Conservation (phyloP, 139 green algal genomes). For the Coelastrella sp. region DNA sequence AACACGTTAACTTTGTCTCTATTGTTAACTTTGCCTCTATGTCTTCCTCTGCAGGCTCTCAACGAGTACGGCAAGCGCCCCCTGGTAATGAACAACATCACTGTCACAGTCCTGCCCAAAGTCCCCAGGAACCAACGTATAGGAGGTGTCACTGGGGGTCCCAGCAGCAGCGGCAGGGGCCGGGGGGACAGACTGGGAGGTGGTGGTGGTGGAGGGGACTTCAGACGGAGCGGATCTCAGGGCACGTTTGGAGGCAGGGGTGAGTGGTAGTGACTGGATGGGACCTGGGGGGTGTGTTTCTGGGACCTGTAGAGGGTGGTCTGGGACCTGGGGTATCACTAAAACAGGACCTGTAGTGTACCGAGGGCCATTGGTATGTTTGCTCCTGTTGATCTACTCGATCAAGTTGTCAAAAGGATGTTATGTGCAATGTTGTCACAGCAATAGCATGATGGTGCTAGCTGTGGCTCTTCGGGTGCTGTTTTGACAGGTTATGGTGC, state of each 20-base stretch:
- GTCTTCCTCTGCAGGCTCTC: constrained; percentile 3
- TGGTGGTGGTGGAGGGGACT: not conserved
- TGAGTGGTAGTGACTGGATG: not conserved
- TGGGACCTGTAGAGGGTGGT: not conserved
- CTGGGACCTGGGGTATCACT: no score
- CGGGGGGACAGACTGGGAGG: not conserved
- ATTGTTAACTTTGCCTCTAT: not conserved
- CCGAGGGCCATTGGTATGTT: no score
- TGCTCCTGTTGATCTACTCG: no score
- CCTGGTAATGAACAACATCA: not conserved
- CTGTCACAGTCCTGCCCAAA: constrained; percentile 20
- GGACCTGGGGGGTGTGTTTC: not conserved
- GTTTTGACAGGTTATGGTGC: not conserved
- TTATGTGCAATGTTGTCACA: not conserved
- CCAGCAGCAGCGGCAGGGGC: not conserved
- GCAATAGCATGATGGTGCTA: not conserved
- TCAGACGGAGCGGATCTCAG: constrained; percentile 9
- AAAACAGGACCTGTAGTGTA: no score
- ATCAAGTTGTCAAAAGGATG: no score
- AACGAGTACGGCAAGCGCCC: constrained; percentile 1
- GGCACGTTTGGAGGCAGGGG: constrained; percentile 19
- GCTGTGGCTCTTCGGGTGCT: not conserved
- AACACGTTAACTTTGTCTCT: not conserved
- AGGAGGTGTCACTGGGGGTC: not conserved
- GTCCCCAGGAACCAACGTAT: constrained; percentile 23